Conservation (phyloP, 768 basidiomycete species). For the Phanerochaete carnosa region DNA sequence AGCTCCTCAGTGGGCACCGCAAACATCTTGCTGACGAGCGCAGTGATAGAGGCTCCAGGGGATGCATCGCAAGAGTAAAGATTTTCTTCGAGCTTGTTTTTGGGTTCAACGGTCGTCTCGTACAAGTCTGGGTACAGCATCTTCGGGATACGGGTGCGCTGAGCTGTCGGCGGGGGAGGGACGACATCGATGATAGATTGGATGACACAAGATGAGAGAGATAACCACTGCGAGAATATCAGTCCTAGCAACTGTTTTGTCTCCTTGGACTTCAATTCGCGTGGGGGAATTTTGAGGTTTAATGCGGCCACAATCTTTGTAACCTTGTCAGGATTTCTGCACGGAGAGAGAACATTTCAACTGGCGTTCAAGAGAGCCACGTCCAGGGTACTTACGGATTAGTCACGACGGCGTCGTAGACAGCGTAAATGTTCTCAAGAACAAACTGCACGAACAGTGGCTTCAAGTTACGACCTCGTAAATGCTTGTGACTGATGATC, state of each 20-base stretch:
- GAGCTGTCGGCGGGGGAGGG: conserved; percentile 83
- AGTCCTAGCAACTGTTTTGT: conserved; percentile 76
- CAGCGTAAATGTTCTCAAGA: conserved; percentile 95
- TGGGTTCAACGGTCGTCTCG: conserved; percentile 55
- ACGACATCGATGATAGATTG: conserved; percentile 90
- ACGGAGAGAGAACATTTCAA: background rate
- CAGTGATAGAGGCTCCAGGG: conserved; percentile 61
- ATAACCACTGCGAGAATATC: conserved; percentile 95
- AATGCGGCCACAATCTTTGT: conserved; percentile 83
- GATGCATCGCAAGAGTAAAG: conserved; percentile 69
- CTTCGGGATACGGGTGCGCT: conserved; percentile 79
- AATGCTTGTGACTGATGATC: conserved; percentile 87
- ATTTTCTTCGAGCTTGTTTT: conserved; percentile 80
- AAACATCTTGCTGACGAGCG: conserved; percentile 99
- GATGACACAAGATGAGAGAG: conserved; percentile 89
- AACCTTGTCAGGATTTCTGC: conserved; percentile 86
- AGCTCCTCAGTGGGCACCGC: conserved; percentile 78
- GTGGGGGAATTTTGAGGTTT: conserved; percentile 76
- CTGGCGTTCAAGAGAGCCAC: conserved; percentile 13
- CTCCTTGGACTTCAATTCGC: conserved; percentile 92
- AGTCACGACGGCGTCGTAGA: conserved; percentile 85
- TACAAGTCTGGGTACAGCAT: conserved; percentile 85
- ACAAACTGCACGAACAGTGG: conserved; percentile 97
- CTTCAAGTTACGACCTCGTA: conserved; percentile 83
- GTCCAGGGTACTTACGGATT: conserved; percentile 70